phyloP scores from a whole-genome alignment of 2,329 filamentous ascomycete genomes.

The Verticillium isaacii region DNA sequence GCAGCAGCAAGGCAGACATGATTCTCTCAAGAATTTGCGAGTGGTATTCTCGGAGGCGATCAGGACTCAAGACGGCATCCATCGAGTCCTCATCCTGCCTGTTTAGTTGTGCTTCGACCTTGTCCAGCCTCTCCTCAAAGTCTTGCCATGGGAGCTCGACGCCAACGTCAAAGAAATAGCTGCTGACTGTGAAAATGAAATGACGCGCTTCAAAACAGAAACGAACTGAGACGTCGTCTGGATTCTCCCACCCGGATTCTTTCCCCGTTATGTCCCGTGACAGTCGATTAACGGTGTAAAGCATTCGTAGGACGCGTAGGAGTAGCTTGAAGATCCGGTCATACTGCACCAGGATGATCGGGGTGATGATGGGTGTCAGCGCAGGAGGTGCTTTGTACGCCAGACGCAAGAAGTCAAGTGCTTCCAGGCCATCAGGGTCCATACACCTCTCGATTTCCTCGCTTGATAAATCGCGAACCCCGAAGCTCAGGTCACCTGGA shows the following conservation, averaged over 20 bases:
- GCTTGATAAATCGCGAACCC: constrained; percentile 72
- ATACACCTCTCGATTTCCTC: constrained; percentile 80
- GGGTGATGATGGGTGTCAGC: constrained; percentile 69
- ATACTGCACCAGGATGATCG: constrained; percentile 68
- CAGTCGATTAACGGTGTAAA: constrained; percentile 67
- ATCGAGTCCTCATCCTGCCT: constrained; percentile 32
- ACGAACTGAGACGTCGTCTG: constrained; percentile 38
- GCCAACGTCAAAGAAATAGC: constrained; percentile 77
- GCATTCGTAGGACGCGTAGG: constrained; percentile 71
- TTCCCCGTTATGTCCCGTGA: constrained; percentile 50
- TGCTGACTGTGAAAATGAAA: constrained; percentile 67
- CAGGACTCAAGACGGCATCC: constrained; percentile 55
- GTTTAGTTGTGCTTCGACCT: constrained; percentile 46
- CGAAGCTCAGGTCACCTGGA: constrained; percentile 73
- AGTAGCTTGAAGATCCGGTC: constrained; percentile 80
- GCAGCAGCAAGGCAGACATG: constrained; percentile 66
- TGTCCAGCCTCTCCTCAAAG: constrained; percentile 63
- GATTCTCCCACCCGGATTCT: constrained; percentile 26
- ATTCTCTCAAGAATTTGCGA: constrained; percentile 71
- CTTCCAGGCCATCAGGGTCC: constrained; percentile 76
- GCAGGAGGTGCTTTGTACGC: constrained; percentile 75
- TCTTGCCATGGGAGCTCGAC: constrained; percentile 68
- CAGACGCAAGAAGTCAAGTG: constrained; percentile 87
- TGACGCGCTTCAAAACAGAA: constrained; percentile 77
- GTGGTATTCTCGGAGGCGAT: constrained; percentile 64